Percentiles rank a stretch among this genome's conserved stretches.
Conservation (phyloP, 164 flowering plant species). For the Hamamelis virginiana region DNA sequence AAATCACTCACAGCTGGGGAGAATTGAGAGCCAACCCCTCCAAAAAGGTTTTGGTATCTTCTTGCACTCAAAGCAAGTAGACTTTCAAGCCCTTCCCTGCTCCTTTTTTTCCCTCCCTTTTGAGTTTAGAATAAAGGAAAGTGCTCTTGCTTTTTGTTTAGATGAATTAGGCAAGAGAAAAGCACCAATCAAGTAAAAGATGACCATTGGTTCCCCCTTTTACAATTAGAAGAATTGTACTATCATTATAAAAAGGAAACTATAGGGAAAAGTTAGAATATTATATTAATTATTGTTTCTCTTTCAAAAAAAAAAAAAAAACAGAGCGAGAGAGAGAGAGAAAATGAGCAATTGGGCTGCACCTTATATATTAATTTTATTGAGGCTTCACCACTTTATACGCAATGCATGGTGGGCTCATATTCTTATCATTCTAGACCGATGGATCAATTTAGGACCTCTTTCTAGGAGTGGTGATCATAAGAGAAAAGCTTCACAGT, state of each 20-base stretch:
- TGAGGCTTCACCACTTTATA: no score
- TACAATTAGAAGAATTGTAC: slow-evolving; percentile 16
- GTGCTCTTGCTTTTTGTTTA: slow-evolving; percentile 35
- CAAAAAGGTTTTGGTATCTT: slow-evolving; percentile 52
- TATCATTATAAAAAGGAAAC: slow-evolving; percentile 6
- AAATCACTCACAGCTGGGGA: slow-evolving; percentile 28
- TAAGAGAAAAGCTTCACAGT: no score
- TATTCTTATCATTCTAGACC: no score
- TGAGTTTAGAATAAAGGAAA: slow-evolving; percentile 33
- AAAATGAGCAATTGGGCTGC: no score
- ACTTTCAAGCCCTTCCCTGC: slow-evolving; percentile 30
- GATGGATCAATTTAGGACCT: no score
- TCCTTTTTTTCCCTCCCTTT: slow-evolving; percentile 11
- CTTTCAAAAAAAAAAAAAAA: not conserved
- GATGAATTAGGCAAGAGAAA: slow-evolving; percentile 30
- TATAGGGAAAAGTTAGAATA: no score
- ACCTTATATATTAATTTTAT: no score
- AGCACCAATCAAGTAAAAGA: slow-evolving; percentile 47
- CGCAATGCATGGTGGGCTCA: no score
- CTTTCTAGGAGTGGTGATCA: no score
- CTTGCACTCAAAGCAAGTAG: slow-evolving; percentile 69
- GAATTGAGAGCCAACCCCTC: slow-evolving; percentile 19
- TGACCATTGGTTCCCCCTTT: slow-evolving; percentile 34
- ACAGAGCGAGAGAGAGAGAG: no score
- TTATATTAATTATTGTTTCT: not conserved